Evolutionary conservation across 202 grass and related monocot species (phyloP), one percentile per base, ranked within the genome.

Genomic region (Brachypodium distachyon): DNA sequence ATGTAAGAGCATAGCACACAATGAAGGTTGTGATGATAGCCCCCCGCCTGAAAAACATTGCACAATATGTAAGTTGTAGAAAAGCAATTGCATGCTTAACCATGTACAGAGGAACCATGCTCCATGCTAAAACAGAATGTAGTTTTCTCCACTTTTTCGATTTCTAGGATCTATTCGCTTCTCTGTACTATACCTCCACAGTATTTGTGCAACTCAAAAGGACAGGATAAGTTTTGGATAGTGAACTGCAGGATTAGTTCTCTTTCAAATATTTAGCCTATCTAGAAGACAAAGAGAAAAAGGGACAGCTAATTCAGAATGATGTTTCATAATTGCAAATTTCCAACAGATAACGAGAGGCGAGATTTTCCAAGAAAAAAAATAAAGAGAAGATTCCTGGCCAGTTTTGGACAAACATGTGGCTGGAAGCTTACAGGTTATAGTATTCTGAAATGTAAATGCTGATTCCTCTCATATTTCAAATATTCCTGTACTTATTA

Each of bases 1-100:
- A 97, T 51, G 94, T 97, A 76, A 97, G 94, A 60, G 91, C 94
- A 80, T 97, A 97, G 84, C 95, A 98, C 56, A 94, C 86, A 73
- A 98, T 98, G 76, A 94, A 98, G 49, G 91, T 98, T 63, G 95
- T 98, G 74, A 94, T 86, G 67, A 94, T 98, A 77, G 91, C 79
- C 10, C 95, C 95, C 59, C 95, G 84, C 87, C 95, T 97, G 80
- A 81, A 21, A 84, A 76, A 57, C 21, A 82, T 47, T 52, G 26
- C 68, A 59, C 39, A 74, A 7, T 14, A 56, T 46, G 5, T 81
- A 55, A 73, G 63, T 87, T 86, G 84, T 51, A 62, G 46, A 62
- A 85, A 74, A 62, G 48, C 53, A 79, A 79, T 12, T 53, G 33
- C 58, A 84, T 25, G 39, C 26, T 56, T 32, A 84, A 67, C 44